phyloP scores from a whole-genome alignment of 345 rosid genomes.

The Linum lewisii region DNA sequence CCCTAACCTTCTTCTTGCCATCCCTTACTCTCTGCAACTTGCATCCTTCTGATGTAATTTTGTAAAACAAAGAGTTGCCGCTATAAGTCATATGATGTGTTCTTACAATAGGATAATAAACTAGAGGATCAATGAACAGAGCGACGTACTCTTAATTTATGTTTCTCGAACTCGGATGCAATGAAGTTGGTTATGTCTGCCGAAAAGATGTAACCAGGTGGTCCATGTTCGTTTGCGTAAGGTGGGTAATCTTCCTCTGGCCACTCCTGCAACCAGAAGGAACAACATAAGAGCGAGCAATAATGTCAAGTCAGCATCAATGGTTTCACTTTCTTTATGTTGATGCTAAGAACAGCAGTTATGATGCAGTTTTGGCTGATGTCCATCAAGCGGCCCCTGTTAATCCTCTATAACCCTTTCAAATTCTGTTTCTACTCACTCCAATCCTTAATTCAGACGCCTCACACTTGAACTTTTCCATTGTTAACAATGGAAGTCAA shows the following conservation, averaged over 20 bases:
- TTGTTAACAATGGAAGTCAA: no score
- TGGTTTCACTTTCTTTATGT: no score
- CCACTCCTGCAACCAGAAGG: constrained; percentile 72
- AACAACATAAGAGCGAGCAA: no score
- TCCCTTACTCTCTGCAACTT: no score
- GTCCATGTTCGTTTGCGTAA: constrained; percentile 92
- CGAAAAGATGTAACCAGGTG: constrained; percentile 63
- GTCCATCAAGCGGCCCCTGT: no score
- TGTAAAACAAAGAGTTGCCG: neutral
- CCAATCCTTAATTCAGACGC: no score
- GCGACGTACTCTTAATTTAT: constrained; percentile 52
- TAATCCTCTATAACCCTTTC: no score
- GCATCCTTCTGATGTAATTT: constrained; percentile 38
- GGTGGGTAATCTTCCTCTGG: constrained; percentile 95
- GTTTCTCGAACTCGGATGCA: constrained; percentile 66
- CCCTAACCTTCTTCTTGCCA: no score
- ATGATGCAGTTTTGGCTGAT: neutral
- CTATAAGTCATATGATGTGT: neutral
- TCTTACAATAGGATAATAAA: neutral
- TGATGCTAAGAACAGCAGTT: neutral
- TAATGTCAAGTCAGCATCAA: no score
- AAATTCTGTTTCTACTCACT: no score
- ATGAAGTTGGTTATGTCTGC: constrained; percentile 66
- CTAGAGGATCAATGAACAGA: neutral
- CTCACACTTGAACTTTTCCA: no score